Conservation (phyloP, 805 yeast species). For the Priceomyces haplophilus region DNA sequence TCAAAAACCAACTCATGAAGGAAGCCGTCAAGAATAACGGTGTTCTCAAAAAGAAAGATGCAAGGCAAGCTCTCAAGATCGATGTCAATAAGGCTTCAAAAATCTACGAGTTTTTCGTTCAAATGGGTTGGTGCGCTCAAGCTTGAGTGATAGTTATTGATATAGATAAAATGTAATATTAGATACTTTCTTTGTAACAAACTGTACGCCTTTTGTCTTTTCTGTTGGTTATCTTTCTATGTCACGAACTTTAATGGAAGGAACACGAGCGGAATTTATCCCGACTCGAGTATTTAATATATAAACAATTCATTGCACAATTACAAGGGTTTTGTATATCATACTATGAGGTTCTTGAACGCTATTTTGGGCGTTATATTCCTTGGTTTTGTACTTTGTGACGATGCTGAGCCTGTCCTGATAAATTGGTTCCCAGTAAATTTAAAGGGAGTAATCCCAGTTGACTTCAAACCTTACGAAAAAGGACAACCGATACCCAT, state of each 20-base stretch:
- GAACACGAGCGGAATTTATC: too few species aligned
- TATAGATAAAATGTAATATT: background rate
- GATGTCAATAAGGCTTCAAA: constrained; percentile 84
- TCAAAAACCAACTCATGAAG: constrained; percentile 84
- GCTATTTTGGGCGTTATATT: background rate
- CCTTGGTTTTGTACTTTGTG: background rate
- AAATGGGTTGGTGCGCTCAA: constrained; percentile 80
- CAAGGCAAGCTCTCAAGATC: constrained; percentile 78
- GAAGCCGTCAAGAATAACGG: constrained; percentile 88
- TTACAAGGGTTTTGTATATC: too few species aligned
- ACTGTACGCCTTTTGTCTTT: too few species aligned
- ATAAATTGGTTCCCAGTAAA: constrained; percentile 28
- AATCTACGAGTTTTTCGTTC: constrained; percentile 88
- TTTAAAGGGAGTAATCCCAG: constrained; percentile 36
- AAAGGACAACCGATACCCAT: constrained; percentile 44
- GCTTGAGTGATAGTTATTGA: constrained; percentile 18
- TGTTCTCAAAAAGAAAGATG: constrained; percentile 71
- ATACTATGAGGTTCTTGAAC: background rate
- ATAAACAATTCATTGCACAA: too few species aligned
- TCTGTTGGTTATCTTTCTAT: too few species aligned
- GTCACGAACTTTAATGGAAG: too few species aligned
- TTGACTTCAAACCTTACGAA: constrained; percentile 32
- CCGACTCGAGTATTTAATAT: too few species aligned
- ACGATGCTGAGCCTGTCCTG: constrained; percentile 1
- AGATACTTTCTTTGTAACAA: background rate